phyloP scores from a whole-genome alignment of 352 stramenopile species.

The Globisporangium sylvaticum region DNA sequence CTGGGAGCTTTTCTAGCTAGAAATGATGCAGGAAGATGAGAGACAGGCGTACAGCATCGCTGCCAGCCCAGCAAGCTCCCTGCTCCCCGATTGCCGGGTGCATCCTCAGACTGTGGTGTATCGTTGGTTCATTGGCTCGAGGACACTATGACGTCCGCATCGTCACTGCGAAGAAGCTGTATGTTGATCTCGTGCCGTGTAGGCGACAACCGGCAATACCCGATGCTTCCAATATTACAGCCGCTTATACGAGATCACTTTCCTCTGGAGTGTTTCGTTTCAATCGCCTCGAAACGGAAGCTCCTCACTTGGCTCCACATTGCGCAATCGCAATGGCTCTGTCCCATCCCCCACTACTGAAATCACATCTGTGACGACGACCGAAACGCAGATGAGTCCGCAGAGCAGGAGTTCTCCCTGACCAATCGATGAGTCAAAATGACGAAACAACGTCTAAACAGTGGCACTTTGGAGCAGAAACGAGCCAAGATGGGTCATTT shows the following conservation, averaged over 20 bases:
- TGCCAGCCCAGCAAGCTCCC: too few relatives aligned
- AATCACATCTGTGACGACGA: background rate
- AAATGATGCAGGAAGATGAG: too few relatives aligned
- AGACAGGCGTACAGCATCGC: too few relatives aligned
- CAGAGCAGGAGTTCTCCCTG: background rate
- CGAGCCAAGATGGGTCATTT: background rate
- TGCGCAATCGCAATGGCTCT: background rate
- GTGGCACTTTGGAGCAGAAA: background rate
- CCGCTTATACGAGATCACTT: background rate
- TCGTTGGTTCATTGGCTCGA: background rate
- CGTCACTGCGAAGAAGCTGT: background rate
- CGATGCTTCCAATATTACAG: background rate
- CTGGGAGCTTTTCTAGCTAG: too few relatives aligned
- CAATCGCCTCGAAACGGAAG: too few relatives aligned
- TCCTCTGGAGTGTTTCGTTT: too few relatives aligned
- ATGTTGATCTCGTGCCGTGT: too few relatives aligned
- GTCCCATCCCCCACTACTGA: background rate
- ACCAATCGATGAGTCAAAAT: background rate
- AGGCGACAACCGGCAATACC: background rate
- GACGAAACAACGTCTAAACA: conserved; percentile 9
- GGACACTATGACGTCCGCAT: background rate
- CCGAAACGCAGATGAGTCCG: background rate
- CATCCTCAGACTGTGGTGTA: too few relatives aligned
- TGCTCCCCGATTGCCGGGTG: too few relatives aligned
- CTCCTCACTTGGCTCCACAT: background rate